Evolutionary conservation across 2,329 filamentous ascomycete genomes (phyloP).

Genomic region (Acarospora socialis): DNA sequence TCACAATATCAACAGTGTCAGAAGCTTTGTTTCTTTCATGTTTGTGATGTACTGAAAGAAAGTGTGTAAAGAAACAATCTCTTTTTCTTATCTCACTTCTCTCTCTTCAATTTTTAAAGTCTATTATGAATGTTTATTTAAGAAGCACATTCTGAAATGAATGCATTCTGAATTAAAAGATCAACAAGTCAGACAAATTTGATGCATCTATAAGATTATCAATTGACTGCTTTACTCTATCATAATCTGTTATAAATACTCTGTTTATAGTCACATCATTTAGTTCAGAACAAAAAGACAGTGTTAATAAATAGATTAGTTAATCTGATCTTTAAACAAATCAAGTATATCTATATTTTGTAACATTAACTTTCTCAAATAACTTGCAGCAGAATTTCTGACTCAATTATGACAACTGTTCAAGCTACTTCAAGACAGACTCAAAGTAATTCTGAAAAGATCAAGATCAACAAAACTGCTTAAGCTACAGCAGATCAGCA

Average conservation of each 20-base stretch:
- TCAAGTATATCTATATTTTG: no score
- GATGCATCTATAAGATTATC: neutral
- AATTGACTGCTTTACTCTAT: slow-evolving; percentile 1
- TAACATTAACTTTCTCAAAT: no score
- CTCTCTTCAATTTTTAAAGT: neutral
- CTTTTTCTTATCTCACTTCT: slow-evolving; percentile 2
- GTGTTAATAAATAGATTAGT: no score
- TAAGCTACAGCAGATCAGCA: no score
- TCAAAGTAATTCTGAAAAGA: no score
- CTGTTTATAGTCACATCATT: neutral
- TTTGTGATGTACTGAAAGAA: neutral
- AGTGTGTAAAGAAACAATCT: neutral
- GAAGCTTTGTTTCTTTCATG: slow-evolving; percentile 3
- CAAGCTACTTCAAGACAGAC: no score
- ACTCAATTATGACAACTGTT: no score
- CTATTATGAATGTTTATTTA: slow-evolving; percentile 1
- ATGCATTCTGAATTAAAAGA: neutral
- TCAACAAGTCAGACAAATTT: neutral
- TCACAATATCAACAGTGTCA: slow-evolving; percentile 2
- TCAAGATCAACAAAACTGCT: no score
- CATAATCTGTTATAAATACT: slow-evolving; percentile 4
- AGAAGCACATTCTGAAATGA: slow-evolving; percentile 1
- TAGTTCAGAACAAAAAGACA: no score
- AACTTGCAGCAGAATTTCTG: no score
- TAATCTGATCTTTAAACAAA: no score